phyloP scores from a whole-genome alignment of 139 green algal genomes.

The Chlorella sp. region DNA sequence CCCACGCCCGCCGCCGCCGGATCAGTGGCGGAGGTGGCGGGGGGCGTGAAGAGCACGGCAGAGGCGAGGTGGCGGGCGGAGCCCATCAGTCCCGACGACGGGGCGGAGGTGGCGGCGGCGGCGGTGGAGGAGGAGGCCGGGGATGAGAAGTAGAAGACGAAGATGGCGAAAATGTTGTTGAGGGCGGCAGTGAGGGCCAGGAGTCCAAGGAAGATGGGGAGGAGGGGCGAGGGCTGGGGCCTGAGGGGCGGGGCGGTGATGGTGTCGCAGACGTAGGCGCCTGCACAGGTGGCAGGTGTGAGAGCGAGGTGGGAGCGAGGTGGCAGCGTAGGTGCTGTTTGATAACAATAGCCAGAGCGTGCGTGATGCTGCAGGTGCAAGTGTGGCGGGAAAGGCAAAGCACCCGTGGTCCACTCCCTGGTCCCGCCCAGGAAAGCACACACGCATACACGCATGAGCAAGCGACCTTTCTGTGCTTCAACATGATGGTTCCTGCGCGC shows the following conservation, averaged over 20 bases:
- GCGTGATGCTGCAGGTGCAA: too few relatives aligned
- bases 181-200: conserved; percentile 10
- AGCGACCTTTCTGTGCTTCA: too few relatives aligned
- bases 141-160: not conserved
- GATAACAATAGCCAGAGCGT: too few relatives aligned
- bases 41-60: not conserved
- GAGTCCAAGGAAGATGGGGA: conserved; percentile 23
- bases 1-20: conserved; percentile 5
- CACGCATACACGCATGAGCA: too few relatives aligned
- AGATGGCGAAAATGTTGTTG: not conserved
- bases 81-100: not conserved
- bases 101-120: not conserved
- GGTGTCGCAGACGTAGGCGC: not conserved
- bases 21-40: not conserved
- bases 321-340: too few relatives aligned
- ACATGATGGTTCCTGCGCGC: too few relatives aligned
- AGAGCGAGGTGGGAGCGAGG: not conserved
- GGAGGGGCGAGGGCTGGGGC: conserved; percentile 30
- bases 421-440: too few relatives aligned
- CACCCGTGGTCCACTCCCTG: too few relatives aligned
- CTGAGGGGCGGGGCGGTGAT: conserved; percentile 16
- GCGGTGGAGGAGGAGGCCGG: too few relatives aligned
- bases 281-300: not conserved
- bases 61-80: not conserved
- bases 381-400: too few relatives aligned